Conservation (phyloP, 495 filamentous ascomycete species). For the Trypethelium eluteriae region DNA sequence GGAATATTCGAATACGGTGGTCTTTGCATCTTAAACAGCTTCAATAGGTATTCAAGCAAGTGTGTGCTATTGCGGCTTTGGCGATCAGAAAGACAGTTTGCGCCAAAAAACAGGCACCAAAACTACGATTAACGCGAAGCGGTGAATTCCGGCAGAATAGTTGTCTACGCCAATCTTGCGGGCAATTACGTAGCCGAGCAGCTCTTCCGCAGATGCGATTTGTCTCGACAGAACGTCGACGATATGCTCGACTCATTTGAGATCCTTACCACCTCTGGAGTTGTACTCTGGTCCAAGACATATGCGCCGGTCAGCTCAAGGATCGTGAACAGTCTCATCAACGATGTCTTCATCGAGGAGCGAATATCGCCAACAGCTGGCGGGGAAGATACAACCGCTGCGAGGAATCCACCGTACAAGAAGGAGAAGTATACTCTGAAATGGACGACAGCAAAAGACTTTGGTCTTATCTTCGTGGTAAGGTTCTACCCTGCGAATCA, state of each 20-base stretch:
- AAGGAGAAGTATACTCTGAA: conserved; percentile 92
- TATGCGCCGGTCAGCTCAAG: conserved; percentile 72
- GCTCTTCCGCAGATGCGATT: neutral
- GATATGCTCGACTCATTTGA: conserved; percentile 91
- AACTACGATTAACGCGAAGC: neutral
- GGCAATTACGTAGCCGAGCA: neutral
- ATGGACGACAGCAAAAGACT: conserved; percentile 85
- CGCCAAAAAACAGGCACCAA: neutral
- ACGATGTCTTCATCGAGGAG: conserved; percentile 95
- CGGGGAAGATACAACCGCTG: conserved; percentile 50
- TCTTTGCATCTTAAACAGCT: conserved; percentile 61
- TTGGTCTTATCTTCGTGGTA: conserved; percentile 94
- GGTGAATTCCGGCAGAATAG: neutral
- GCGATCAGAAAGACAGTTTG: neutral
- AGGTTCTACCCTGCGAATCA: conserved; percentile 23
- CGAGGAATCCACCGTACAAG: conserved; percentile 65
- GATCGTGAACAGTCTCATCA: conserved; percentile 88
- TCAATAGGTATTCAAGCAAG: neutral
- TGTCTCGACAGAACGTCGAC: no score
- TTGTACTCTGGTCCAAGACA: conserved; percentile 90
- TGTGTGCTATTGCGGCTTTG: neutral
- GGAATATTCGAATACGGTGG: conserved; percentile 60
- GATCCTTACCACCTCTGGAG: conserved; percentile 88
- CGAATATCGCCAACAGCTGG: conserved; percentile 56
- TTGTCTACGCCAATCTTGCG: neutral